These are phyloP conservation scores for Epichloe sibirici DNA, from an alignment of 2,329 filamentous ascomycete genomes.

Conservation along the genomic window DNA sequence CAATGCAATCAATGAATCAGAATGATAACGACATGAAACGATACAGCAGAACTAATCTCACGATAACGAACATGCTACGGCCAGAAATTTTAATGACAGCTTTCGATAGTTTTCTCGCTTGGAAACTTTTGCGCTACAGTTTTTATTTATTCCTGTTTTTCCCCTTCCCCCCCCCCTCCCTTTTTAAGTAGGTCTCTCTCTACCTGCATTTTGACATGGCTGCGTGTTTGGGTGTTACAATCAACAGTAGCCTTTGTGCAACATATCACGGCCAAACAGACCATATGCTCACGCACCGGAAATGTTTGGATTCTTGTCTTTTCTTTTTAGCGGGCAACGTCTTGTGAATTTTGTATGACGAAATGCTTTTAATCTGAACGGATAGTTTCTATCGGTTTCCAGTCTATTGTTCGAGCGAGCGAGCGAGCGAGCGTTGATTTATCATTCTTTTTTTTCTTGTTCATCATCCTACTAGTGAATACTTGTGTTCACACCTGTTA, in stretches of 20 bases:
- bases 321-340: neutral
- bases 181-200: neutral
- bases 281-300: slow-evolving; percentile 5
- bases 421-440: slow-evolving; percentile 6
- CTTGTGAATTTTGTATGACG: neutral
- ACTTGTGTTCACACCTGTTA: neutral
- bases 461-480: neutral
- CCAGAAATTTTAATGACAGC: slow-evolving; percentile 16
- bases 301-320: neutral
- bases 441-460: neutral
- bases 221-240: neutral
- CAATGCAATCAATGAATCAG: slow-evolving; percentile 31
- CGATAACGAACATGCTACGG: slow-evolving; percentile 22
- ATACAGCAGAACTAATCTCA: slow-evolving; percentile 20
- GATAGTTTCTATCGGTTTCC: neutral
- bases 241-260: neutral
- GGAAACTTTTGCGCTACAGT: slow-evolving; percentile 2
- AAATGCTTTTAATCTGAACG: neutral
- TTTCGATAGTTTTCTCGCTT: slow-evolving; percentile 5
- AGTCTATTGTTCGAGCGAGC: neutral
- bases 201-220: neutral
- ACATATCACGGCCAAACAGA: slow-evolving; percentile 2
- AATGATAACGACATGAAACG: slow-evolving; percentile 25
- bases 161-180: neutral
- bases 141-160: slow-evolving; percentile 6